Base-by-base conservation (phyloP, 495 filamentous ascomycete species). In the Hypoxylon intermedium region DNA sequence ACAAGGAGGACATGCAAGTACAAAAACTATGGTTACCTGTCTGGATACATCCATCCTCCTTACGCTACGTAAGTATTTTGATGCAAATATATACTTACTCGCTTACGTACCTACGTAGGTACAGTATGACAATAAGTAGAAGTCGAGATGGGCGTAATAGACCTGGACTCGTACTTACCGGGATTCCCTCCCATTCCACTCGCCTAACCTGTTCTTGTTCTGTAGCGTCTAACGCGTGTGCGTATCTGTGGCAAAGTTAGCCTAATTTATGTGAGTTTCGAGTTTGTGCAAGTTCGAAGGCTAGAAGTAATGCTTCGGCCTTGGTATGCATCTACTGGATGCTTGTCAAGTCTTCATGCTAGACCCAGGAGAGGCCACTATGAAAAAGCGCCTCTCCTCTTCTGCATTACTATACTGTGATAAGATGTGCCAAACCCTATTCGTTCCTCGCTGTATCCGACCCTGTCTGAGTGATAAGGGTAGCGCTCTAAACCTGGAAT, bases 381-480 rank as follows among this genome's bases (percentile, higher is more conserved):
- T 50, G 3, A 44, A 47, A 46, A 41, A 34, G 50, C 15, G 12
- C 48, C 44, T 54, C 63, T 63, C 62, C 43, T 58, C 44, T 60
- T 43, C 34, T 65, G 58, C 63, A 69, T 66, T 69, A 69, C 63
- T 69, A 69, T 69, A 41, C 58, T 52, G 43, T 12, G 36, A 47
- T 57, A 44, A 60, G 13, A 46, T 58, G 61, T 30, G 47, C 19
- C 47, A 20, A 36, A 15, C 3, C 41, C 36, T 38, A 34, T 30
- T 46, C 21, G 21, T 23, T 58, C 36, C 53, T 37, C 50, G 13
- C 6, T 36, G 15, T 36, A 13, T n/a, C 36, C 19, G 16, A 18
- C 20, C 30, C 13, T 42, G 34, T 24, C 7, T n/a, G n/a, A 38
- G 21, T 36, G 31, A 20, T 12, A 34, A 18, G 11, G 26, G 23